Conservation (phyloP, 2,329 filamentous ascomycete species). For the Alternaria gansuensis region DNA sequence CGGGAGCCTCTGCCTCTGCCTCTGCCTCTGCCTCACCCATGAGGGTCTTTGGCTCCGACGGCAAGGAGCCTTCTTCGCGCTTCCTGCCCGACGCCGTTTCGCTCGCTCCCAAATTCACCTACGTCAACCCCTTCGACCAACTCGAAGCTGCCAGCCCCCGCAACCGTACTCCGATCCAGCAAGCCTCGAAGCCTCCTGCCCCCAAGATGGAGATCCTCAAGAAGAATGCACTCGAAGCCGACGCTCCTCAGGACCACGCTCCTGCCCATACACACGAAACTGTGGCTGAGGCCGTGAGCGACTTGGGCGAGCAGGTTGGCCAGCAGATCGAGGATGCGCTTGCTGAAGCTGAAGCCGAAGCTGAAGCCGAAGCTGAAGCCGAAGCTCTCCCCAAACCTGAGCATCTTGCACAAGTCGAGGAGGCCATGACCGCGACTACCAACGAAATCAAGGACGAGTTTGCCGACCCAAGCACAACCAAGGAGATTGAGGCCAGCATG, state of each 20-base stretch:
- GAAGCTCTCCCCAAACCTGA: constrained; percentile 50
- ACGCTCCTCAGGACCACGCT: constrained; percentile 27
- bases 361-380: too few relatives aligned
- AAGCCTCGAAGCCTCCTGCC: constrained; percentile 31
- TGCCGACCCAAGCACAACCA: constrained; percentile 63
- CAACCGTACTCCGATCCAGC: constrained; percentile 54
- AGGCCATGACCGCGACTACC: constrained; percentile 62
- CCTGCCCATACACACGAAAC: constrained; percentile 62
- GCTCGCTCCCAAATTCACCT: constrained; percentile 67
- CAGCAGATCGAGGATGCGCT: constrained; percentile 72
- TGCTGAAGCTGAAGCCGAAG: constrained; percentile 57
- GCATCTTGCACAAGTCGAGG: constrained; percentile 64
- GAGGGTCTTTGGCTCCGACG: constrained; percentile 53
- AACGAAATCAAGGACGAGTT: constrained; percentile 58
- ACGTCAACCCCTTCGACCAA: constrained; percentile 77
- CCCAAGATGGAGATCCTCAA: constrained; percentile 59
- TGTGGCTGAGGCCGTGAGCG: constrained; percentile 74
- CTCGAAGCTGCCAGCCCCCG: constrained; percentile 72
- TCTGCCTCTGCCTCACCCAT: constrained; percentile 37
- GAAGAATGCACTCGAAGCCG: constrained; percentile 53
- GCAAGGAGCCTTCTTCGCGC: constrained; percentile 51
- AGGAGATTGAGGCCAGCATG: constrained; percentile 63
- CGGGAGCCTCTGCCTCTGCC: constrained; percentile 31
- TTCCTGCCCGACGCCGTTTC: constrained; percentile 41
- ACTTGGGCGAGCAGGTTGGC: constrained; percentile 68